These are phyloP conservation scores for Aspergillus wentii DNA, from an alignment of 495 filamentous ascomycete species.

Conservation along the genomic window DNA sequence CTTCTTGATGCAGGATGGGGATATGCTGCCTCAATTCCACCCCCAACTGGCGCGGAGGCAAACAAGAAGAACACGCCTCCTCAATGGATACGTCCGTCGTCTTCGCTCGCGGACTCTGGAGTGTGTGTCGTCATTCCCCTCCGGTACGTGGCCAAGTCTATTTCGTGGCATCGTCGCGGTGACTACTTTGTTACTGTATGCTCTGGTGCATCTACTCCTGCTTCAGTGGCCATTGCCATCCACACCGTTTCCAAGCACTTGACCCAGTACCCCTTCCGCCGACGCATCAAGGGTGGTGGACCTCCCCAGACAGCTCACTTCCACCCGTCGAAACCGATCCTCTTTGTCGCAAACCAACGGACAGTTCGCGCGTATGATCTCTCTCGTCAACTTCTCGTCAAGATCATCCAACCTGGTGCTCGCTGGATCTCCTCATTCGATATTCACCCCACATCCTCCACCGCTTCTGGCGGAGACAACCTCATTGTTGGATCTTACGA, in stretches of 20 bases:
- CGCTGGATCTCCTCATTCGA: constrained; percentile 94
- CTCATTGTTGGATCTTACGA: constrained; percentile 92
- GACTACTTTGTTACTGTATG: constrained; percentile 94
- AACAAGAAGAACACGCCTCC: constrained; percentile 69
- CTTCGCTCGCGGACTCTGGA: constrained; percentile 68
- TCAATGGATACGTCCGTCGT: constrained; percentile 76
- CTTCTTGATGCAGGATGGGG: constrained; percentile 85
- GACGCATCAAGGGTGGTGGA: constrained; percentile 67
- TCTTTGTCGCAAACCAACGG: constrained; percentile 94
- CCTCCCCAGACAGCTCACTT: constrained; percentile 87
- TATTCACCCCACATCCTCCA: constrained; percentile 68
- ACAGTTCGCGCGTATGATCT: constrained; percentile 91
- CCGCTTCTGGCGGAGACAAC: constrained; percentile 71
- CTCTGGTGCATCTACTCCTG: constrained; percentile 62
- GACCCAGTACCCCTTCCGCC: constrained; percentile 88
- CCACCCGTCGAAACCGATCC: constrained; percentile 86
- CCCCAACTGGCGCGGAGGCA: constrained; percentile 51
- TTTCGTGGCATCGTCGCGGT: constrained; percentile 90
- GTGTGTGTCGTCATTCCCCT: constrained; percentile 74
- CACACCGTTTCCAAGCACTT: constrained; percentile 93
- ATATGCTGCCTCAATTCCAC: constrained; percentile 67
- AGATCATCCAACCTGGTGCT: constrained; percentile 86
- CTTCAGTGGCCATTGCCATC: constrained; percentile 73
- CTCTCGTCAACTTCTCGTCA: constrained; percentile 79
- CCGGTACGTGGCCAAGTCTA: constrained; percentile 79